Evolutionary conservation across 352 stramenopile species (phyloP).

Genomic region (Pseudoperonospora humuli): DNA sequence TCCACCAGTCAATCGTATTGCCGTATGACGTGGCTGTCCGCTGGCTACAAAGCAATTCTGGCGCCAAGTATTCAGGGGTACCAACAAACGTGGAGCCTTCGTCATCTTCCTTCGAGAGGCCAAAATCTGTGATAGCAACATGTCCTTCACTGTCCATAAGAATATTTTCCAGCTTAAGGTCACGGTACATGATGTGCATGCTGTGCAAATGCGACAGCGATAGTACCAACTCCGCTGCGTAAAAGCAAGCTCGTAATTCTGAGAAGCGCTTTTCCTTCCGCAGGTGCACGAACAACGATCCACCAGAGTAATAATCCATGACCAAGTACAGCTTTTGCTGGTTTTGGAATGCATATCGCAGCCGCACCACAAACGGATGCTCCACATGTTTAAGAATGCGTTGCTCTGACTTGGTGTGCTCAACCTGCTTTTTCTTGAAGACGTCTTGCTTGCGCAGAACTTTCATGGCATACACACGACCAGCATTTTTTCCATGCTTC

Average conservation of each 20-base stretch:
- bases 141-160: conserved; percentile 81
- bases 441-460: conserved; percentile 81
- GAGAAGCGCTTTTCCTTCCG: conserved; percentile 66
- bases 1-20: conserved; percentile 87
- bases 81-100: conserved; percentile 78
- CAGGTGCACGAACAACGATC: conserved; percentile 81
- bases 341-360: conserved; percentile 87
- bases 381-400: conserved; percentile 84
- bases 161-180: conserved; percentile 88
- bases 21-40: conserved; percentile 67
- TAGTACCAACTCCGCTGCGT: conserved; percentile 78
- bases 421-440: conserved; percentile 80
- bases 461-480: conserved; percentile 86
- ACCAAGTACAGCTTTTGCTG: conserved; percentile 84
- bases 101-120: conserved; percentile 80
- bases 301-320: conserved; percentile 86
- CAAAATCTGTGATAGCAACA: conserved; percentile 84
- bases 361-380: conserved; percentile 83
- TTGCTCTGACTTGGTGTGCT: conserved; percentile 85
- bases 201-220: conserved; percentile 79
- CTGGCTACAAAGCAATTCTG: conserved; percentile 67
- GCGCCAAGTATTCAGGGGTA: conserved; percentile 79
- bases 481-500: conserved; percentile 56
- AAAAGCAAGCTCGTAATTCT: conserved; percentile 69
- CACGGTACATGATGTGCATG: conserved; percentile 86